Conservation (phyloP, 306 rosid genomes). For the Prunus fruticosa region DNA sequence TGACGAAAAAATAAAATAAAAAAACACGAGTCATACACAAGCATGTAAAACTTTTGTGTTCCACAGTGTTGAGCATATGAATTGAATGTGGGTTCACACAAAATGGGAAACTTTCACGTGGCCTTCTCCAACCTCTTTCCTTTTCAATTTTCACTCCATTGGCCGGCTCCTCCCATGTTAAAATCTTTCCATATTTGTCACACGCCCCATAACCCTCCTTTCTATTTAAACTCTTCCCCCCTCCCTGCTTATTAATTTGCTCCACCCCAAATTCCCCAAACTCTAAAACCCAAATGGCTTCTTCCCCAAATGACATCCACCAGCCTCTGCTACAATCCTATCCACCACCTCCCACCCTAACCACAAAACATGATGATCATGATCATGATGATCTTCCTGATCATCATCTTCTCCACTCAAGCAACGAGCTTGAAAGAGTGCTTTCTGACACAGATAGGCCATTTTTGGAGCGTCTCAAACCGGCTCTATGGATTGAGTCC, state of each 20-base stretch:
- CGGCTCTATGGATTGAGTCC: conserved; percentile 52
- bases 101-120: too few species aligned
- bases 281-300: conserved; percentile 4
- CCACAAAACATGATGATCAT: neutral
- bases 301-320: neutral
- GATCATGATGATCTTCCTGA: neutral
- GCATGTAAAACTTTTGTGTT: too few species aligned
- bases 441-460: conserved; percentile 39
- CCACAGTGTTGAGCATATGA: too few species aligned
- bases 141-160: too few species aligned
- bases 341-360: neutral
- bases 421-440: conserved; percentile 41
- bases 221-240: too few species aligned
- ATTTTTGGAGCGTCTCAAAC: conserved; percentile 25
- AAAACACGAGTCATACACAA: too few species aligned
- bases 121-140: too few species aligned
- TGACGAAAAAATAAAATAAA: too few species aligned
- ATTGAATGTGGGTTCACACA: too few species aligned
- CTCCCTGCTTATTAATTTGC: neutral
- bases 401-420: neutral
- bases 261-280: neutral
- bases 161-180: too few species aligned
- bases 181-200: too few species aligned
- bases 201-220: too few species aligned
- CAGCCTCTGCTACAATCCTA: conserved; percentile 10